Evolutionary conservation across 768 basidiomycete species (phyloP).

Genomic region (Boletellus ananas): DNA sequence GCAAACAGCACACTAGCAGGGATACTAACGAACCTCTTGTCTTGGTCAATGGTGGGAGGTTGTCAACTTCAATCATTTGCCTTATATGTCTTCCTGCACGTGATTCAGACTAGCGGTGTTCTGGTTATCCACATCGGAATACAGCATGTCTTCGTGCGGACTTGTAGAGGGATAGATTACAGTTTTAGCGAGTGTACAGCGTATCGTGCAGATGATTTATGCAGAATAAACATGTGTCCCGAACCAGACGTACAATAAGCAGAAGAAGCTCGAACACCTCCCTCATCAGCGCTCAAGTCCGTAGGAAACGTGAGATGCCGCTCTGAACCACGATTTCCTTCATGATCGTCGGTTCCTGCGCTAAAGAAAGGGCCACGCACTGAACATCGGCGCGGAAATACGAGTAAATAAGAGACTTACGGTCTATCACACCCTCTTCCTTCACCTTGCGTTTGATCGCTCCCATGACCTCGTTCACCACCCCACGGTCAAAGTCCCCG

Average conservation of each 20-base stretch:
- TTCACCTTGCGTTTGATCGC: constrained; percentile 89
- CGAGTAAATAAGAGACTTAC: constrained; percentile 44
- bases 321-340: constrained; percentile 81
- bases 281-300: constrained; percentile 26
- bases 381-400: constrained; percentile 2
- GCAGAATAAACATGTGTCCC: not conserved
- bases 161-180: too few species aligned
- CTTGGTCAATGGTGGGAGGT: too few species aligned
- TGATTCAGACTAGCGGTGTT: too few species aligned
- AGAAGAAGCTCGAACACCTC: too few species aligned
- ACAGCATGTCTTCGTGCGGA: too few species aligned
- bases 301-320: constrained; percentile 72
- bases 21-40: too few species aligned
- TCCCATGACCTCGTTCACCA: constrained; percentile 89
- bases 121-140: too few species aligned
- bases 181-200: too few species aligned
- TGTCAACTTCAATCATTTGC: too few species aligned
- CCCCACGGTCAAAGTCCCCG: constrained; percentile 86
- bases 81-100: too few species aligned
- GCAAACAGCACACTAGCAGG: too few species aligned
- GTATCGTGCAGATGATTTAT: not conserved
- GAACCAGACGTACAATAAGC: too few species aligned
- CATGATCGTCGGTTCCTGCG: constrained; percentile 84
- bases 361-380: constrained; percentile 34
- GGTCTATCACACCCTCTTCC: constrained; percentile 79